These are phyloP conservation scores for Phialophora tarda DNA, from an alignment of 2,329 filamentous ascomycete genomes.

Conservation along the genomic window DNA sequence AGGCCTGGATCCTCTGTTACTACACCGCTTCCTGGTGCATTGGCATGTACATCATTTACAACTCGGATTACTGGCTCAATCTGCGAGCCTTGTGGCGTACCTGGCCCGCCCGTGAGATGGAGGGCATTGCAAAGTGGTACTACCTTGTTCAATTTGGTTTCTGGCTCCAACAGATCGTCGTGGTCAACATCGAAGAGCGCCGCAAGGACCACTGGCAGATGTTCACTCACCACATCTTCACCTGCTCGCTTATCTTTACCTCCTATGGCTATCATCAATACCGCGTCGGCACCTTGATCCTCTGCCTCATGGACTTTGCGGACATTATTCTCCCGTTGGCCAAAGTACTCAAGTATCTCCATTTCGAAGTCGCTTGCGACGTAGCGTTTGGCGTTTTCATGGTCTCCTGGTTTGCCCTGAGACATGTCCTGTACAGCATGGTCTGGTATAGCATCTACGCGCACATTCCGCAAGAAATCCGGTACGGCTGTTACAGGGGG, in stretches of 20 bases:
- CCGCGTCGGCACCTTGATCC: conserved; percentile 83
- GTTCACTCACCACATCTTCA: conserved; percentile 93
- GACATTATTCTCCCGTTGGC: conserved; percentile 89
- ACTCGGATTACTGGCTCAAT: conserved; percentile 78
- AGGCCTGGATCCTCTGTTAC: conserved; percentile 89
- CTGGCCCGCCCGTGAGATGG: conserved; percentile 80
- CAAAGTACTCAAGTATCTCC: conserved; percentile 91
- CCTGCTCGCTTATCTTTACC: conserved; percentile 75
- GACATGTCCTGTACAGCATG: conserved; percentile 78
- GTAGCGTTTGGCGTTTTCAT: conserved; percentile 84
- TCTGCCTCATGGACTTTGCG: conserved; percentile 92
- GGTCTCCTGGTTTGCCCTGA: conserved; percentile 78
- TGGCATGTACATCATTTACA: conserved; percentile 81
- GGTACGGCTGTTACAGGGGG: conserved; percentile 73
- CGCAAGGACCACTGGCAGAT: conserved; percentile 96
- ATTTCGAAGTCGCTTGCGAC: conserved; percentile 77
- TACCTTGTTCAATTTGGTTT: conserved; percentile 89
- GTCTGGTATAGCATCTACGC: conserved; percentile 83
- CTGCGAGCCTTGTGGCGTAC: conserved; percentile 78
- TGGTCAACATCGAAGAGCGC: conserved; percentile 91
- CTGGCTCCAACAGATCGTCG: conserved; percentile 91
- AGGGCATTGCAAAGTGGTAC: conserved; percentile 81
- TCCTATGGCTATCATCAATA: conserved; percentile 89
- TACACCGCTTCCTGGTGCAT: conserved; percentile 80
- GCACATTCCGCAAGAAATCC: conserved; percentile 67